Evolutionary conservation across 805 yeast genomes (phyloP).

Genomic region (Candida dajiaensis): DNA sequence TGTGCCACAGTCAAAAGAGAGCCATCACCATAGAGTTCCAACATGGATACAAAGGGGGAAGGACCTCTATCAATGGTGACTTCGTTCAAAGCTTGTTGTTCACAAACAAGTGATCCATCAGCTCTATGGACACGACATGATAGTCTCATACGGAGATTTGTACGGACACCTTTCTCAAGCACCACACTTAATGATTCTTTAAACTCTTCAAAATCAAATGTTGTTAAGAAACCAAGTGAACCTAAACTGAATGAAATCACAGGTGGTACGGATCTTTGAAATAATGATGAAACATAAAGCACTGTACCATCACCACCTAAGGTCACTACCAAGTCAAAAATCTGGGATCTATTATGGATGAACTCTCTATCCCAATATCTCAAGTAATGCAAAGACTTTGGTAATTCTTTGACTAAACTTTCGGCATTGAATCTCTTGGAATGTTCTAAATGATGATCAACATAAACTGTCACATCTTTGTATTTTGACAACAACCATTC

Average conservation of each 20-base stretch:
- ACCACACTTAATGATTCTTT: slow-evolving; percentile 50
- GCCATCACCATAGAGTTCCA: slow-evolving; percentile 86
- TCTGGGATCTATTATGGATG: slow-evolving; percentile 35
- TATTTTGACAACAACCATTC: slow-evolving; percentile 58
- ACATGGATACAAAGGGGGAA: slow-evolving; percentile 82
- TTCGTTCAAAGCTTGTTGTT: slow-evolving; percentile 80
- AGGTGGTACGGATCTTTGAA: slow-evolving; percentile 86
- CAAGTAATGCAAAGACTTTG: slow-evolving; percentile 39
- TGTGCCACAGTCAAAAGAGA: slow-evolving; percentile 82
- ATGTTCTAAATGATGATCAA: slow-evolving; percentile 60
- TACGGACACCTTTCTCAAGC: slow-evolving; percentile 64
- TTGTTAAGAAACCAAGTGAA: slow-evolving; percentile 87
- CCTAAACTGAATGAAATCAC: slow-evolving; percentile 86
- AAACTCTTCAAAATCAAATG: slow-evolving; percentile 73
- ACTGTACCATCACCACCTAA: slow-evolving; percentile 98
- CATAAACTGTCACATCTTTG: slow-evolving; percentile 49
- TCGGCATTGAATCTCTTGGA: slow-evolving; percentile 59
- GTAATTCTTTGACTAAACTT: slow-evolving; percentile 43
- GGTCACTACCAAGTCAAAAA: slow-evolving; percentile 75
- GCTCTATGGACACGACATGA: slow-evolving; percentile 60
- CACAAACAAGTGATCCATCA: slow-evolving; percentile 33
- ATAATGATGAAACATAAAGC: slow-evolving; percentile 77
- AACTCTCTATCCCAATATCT: slow-evolving; percentile 67
- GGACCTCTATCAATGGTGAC: slow-evolving; percentile 92
- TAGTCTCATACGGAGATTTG: slow-evolving; percentile 81